Evolutionary conservation across 805 yeast species (phyloP), one percentile per base, ranked within the genome.

Genomic region (Pichia rugopelliculosa): DNA sequence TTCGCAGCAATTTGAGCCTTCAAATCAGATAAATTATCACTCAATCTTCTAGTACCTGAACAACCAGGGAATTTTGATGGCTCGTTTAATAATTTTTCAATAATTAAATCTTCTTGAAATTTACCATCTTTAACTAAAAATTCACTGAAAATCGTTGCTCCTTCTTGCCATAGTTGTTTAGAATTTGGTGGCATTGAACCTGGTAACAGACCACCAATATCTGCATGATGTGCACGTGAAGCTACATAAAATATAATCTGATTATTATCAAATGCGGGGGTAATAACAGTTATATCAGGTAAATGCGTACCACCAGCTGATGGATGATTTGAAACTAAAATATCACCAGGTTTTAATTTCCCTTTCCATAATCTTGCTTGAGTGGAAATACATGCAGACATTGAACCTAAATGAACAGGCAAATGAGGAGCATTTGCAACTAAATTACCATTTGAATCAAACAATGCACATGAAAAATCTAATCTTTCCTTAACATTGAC

Each of bases 131-230:
- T 66, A 8, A 89, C 91, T 15, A 91, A 71, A 50, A 85, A 72
- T 60, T 84, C 90, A 1, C 93, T 82, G 57, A 79, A 76, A 33
- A 91, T 88, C 3, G 87, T 79, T 2, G 96, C 96, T 40, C 97
- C 98, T 66, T 90, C 97, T 60, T 90, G 90, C 72, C 80, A 84
- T 37, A 91, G 67, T 50, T 81, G 80, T 58, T 82, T 87, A 2
- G 96, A 87, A 59, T 84, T 81, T 10, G 96, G 96, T 15, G 97
- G 96, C 89, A 90, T 88, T 0, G 95, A 84, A 1, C 97, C 97
- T 0, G 97, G 96, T 33, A 87, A 67, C 49, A 84, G 78, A 13
- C 96, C 95, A 17, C 98, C 97, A 59, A 91, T 90, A 65, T 90
- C 98, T 6, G 96, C 90, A 67, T 91, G 98, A 66, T 90, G 98